Conservation (phyloP, 176 grass and related monocot species). For the Musa itinerans region DNA sequence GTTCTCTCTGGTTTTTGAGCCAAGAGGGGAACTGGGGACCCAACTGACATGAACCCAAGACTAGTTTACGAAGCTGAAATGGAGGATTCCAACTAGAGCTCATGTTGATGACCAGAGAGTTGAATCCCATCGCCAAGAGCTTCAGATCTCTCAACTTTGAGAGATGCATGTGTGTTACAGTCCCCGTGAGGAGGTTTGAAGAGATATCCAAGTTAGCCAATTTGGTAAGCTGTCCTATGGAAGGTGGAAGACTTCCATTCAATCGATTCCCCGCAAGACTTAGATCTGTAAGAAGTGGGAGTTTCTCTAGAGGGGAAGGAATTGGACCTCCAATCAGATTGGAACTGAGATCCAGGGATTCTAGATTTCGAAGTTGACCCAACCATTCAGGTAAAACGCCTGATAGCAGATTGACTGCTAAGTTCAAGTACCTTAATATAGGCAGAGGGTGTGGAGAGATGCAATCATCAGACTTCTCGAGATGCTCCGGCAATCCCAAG, state of each 20-base stretch:
- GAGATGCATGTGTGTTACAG: conserved; percentile 5
- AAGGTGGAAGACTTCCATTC: conserved; percentile 1
- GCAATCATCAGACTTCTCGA: background rate
- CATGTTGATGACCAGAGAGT: conserved; percentile 20
- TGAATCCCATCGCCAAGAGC: conserved; percentile 10
- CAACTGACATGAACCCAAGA: conserved; percentile 27
- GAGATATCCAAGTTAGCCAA: background rate
- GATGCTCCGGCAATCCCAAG: conserved; percentile 12
- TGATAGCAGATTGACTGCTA: background rate
- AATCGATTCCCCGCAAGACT: background rate
- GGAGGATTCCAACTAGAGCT: conserved; percentile 33
- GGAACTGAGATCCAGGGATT: background rate
- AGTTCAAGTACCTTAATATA: conserved; percentile 7
- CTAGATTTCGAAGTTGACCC: conserved; percentile 3
- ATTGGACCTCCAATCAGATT: conserved; percentile 4
- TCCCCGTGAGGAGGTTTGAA: background rate
- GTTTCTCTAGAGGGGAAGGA: background rate
- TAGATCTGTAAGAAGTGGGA: background rate
- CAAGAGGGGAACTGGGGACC: conserved; percentile 41
- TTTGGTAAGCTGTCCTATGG: conserved; percentile 6
- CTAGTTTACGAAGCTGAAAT: conserved; percentile 15
- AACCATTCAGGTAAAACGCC: conserved; percentile 10
- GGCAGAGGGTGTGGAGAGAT: background rate
- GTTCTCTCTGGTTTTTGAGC: conserved; percentile 27
- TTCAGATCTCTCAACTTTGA: conserved; percentile 14